These are phyloP conservation scores for Tricholoma matsutake DNA, from an alignment of 768 basidiomycete genomes.

Conservation along the genomic window DNA sequence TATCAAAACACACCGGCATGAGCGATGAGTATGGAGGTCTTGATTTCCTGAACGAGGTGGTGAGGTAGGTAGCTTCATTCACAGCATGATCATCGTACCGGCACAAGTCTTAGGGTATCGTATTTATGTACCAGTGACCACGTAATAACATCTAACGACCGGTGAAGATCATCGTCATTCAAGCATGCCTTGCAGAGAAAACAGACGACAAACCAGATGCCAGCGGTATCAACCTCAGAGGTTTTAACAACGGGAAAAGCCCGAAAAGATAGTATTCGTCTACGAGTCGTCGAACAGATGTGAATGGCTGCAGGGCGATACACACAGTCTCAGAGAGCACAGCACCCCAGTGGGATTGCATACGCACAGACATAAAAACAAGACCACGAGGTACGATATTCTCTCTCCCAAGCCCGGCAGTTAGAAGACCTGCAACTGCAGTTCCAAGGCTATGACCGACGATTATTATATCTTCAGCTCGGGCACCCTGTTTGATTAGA, in stretches of 20 bases:
- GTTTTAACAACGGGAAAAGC: constrained; percentile 66
- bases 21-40: constrained; percentile 64
- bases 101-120: constrained; percentile 58
- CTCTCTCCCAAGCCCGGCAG: constrained; percentile 45
- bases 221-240: constrained; percentile 60
- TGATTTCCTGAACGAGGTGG: constrained; percentile 47
- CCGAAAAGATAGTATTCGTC: constrained; percentile 66
- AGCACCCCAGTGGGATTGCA: neutral
- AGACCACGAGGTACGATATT: constrained; percentile 41
- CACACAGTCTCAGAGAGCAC: neutral
- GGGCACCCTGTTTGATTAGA: constrained; percentile 48
- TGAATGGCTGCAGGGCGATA: constrained; percentile 40
- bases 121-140: constrained; percentile 55
- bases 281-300: constrained; percentile 54
- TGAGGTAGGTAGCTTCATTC: neutral
- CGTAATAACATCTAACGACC: constrained; percentile 46
- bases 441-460: constrained; percentile 79
- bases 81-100: constrained; percentile 35
- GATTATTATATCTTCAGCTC: constrained; percentile 50
- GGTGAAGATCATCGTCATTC: constrained; percentile 1
- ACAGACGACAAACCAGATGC: constrained; percentile 51
- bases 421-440: constrained; percentile 51
- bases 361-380: constrained; percentile 43
- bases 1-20: constrained; percentile 49
- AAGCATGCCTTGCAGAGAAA: neutral